Evolutionary conservation across 306 rosid species (phyloP), one percentile per base, ranked within the genome.

Genomic region (Coriaria nepalensis): DNA sequence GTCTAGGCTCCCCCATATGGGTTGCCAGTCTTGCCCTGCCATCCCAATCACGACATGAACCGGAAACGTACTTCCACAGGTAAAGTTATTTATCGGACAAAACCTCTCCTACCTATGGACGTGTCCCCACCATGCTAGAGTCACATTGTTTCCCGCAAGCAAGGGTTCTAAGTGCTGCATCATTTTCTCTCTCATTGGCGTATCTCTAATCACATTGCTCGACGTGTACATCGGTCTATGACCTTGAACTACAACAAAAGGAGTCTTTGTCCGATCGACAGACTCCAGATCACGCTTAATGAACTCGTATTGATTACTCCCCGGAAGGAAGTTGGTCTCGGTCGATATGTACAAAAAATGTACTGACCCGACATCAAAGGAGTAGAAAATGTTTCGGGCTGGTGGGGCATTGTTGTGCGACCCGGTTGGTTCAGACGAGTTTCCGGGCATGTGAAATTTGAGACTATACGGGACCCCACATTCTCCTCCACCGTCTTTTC

Each of bases 181-280:
- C 95, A 90, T 75, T 64, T 57, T 73, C 50, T 38, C 75, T 56
- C 87, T 79, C 50, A 90, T 40, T 0, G 65, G 66, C 0, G 76
- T 61, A 37, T 90, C 98, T 56, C 94, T 71, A 5, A 7, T 13
- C 64, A 85, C 93, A 44, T 81, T 60, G 66, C 94, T 90, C 7
- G 93, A 68, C 0, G 98, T 82, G 69, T 90, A 90, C 98, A 85
- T 85, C 6, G 98, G 98, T 34, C 86, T 73, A 53, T 90, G 98
- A 52, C 98, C 95, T 46, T 78, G 87, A 54, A 90, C 81, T 32
- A 90, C 75, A 53, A 90, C 75, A 46, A 79, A 85, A 37, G 95
- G 95, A 0, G 81, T 77, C 65, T 68, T 85, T 9, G 47, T 69
- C 62, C 87, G 53, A 59, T 85, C 77, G 47, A 79, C 92, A 2